Percentiles rank a stretch among this genome's conserved stretches.
phyloP scores from a whole-genome alignment of 129 eudicot genomes.

The Calendula officinalis region DNA sequence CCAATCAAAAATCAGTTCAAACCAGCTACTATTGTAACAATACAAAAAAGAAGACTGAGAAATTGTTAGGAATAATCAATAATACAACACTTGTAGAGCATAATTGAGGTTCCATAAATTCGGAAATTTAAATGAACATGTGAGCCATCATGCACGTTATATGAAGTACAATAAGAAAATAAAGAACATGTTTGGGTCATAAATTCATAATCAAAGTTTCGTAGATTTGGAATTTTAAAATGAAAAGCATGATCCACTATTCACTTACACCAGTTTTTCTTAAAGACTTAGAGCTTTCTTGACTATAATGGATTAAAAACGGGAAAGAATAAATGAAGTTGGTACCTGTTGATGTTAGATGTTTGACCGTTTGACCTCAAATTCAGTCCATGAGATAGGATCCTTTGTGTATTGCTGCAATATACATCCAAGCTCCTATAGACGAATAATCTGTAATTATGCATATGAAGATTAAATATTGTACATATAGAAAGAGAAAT shows the following conservation, averaged over 20 bases:
- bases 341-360: slow-evolving; percentile 4
- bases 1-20: no score
- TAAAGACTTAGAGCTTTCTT: background rate
- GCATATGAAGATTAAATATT: background rate
- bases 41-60: no score
- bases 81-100: no score
- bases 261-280: background rate
- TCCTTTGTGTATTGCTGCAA: slow-evolving; percentile 1
- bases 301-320: background rate
- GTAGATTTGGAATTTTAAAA: background rate
- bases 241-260: slow-evolving; percentile 1
- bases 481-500: background rate
- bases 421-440: slow-evolving; percentile 21
- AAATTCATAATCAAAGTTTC: background rate
- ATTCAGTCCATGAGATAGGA: slow-evolving; percentile 8
- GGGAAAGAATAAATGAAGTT: background rate
- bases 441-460: background rate
- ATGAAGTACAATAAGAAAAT: slow-evolving; percentile 1
- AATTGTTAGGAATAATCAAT: no score
- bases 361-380: slow-evolving; percentile 1
- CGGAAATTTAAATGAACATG: no score
- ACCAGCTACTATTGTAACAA: no score
- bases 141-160: background rate
- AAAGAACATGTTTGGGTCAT: background rate
- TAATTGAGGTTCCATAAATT: no score